phyloP scores from a whole-genome alignment of 116 monocot genomes.

The Cymodocea nodosa region DNA sequence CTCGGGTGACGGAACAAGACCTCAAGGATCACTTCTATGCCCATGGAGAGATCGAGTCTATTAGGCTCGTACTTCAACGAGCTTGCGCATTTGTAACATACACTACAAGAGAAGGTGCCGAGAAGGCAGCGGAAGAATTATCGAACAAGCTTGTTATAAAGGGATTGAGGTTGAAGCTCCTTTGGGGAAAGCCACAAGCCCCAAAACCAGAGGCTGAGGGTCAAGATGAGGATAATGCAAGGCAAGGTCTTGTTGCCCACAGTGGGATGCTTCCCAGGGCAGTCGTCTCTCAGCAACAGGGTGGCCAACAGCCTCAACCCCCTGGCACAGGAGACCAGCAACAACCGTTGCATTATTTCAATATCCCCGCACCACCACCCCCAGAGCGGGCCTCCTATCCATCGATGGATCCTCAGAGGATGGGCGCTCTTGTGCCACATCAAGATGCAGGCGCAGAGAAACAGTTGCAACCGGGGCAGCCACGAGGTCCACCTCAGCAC shows the following conservation, averaged over 20 bases:
- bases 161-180: conserved; percentile 78
- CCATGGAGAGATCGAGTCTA: conserved; percentile 86
- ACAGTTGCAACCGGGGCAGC: conserved; percentile 21
- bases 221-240: conserved; percentile 31
- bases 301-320: conserved; percentile 39
- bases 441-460: conserved; percentile 42
- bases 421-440: conserved; percentile 67
- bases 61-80: conserved; percentile 79
- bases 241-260: conserved; percentile 44
- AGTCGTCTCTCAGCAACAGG: conserved; percentile 75
- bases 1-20: conserved; percentile 73
- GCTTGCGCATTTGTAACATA: conserved; percentile 90
- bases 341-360: conserved; percentile 46
- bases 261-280: conserved; percentile 81
- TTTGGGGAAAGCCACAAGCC: conserved; percentile 94
- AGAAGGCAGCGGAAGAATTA: conserved; percentile 87
- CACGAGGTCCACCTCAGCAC: conserved; percentile 17
- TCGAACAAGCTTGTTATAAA: conserved; percentile 91
- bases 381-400: conserved; percentile 61
- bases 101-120: conserved; percentile 80
- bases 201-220: conserved; percentile 37
- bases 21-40: conserved; percentile 84
- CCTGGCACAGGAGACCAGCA: conserved; percentile 39
- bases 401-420: conserved; percentile 96
- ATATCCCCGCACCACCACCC: conserved; percentile 52